These are phyloP conservation scores for Aplosporella prunicola DNA, from an alignment of 2,329 filamentous ascomycete species.

Conservation along the genomic window DNA sequence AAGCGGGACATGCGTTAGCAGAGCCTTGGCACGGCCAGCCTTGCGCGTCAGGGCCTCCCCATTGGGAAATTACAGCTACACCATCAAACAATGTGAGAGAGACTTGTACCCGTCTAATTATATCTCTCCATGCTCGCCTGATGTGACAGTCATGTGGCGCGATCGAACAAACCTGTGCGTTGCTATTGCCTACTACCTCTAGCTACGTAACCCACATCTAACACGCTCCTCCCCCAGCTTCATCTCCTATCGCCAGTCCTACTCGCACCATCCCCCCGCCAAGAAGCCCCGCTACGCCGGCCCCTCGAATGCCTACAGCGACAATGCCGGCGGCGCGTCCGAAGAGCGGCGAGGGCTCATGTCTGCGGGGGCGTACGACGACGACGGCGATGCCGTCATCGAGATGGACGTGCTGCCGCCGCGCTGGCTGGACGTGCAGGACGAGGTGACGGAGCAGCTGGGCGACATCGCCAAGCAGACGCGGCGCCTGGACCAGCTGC, in stretches of 20 bases:
- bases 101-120: no score
- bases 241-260: conserved; percentile 98
- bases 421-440: conserved; percentile 89
- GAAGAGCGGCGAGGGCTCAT: conserved; percentile 77
- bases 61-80: no score
- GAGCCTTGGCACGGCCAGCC: conserved; percentile 11
- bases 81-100: no score
- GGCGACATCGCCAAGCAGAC: conserved; percentile 73
- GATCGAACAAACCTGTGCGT: conserved; percentile 95
- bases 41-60: no score
- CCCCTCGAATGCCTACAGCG: conserved; percentile 44
- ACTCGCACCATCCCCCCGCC: conserved; percentile 86
- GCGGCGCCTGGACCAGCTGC: conserved; percentile 77
- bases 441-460: conserved; percentile 80
- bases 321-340: conserved; percentile 34
- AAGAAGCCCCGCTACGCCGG: conserved; percentile 59
- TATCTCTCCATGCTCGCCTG: no score
- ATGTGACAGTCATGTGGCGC: conserved; percentile 89
- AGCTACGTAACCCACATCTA: no score
- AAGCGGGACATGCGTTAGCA: conserved; percentile 5
- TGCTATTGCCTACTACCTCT: conserved; percentile 13
- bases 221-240: conserved; percentile 59
- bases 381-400: conserved; percentile 89
- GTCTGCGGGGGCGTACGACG: conserved; percentile 63
- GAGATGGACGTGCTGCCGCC: conserved; percentile 97